Conservation (phyloP, 2,329 filamentous ascomycete genomes). For the Taxawa tesnikishii region DNA sequence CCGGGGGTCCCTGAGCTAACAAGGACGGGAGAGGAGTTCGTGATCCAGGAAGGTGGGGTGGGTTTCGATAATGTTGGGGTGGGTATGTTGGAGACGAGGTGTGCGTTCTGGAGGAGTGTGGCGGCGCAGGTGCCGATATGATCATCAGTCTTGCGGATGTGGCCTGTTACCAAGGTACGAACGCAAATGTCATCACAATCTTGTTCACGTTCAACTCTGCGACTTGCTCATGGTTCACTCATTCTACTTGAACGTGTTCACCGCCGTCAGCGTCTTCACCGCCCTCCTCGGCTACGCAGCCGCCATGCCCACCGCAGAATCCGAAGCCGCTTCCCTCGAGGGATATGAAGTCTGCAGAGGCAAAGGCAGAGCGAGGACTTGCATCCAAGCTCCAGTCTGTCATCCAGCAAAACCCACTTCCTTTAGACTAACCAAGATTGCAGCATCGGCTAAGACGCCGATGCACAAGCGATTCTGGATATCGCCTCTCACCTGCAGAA, state of each 20-base stretch:
- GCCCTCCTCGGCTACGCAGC: not conserved
- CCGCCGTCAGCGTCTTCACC: too few species aligned
- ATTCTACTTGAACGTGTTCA: too few species aligned
- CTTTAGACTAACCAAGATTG: not conserved
- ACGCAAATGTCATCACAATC: too few species aligned
- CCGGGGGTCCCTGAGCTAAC: conserved; percentile 33
- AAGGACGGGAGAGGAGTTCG: conserved; percentile 34
- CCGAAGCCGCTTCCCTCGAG: not conserved
- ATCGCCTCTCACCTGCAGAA: not conserved
- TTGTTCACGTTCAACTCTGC: too few species aligned
- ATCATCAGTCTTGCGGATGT: too few species aligned
- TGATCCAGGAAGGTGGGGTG: conserved; percentile 28
- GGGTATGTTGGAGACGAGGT: conserved; percentile 31
- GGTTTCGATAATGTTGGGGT: conserved; percentile 32
- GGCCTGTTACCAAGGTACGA: too few species aligned
- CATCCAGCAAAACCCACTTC: not conserved
- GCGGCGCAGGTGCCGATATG: conserved; percentile 33
- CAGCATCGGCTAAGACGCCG: not conserved
- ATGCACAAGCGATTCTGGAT: not conserved
- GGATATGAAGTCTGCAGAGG: not conserved
- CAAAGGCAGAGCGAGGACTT: not conserved
- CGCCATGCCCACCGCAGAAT: not conserved
- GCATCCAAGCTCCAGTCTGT: too few species aligned
- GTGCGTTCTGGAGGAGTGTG: conserved; percentile 40
- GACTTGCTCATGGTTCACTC: too few species aligned